A percentile compares a stretch with the other conserved stretches of the same genome.
These are phyloP conservation scores for Didymella arachidicola DNA, from an alignment of 2,329 filamentous ascomycete genomes.

Conservation along the genomic window DNA sequence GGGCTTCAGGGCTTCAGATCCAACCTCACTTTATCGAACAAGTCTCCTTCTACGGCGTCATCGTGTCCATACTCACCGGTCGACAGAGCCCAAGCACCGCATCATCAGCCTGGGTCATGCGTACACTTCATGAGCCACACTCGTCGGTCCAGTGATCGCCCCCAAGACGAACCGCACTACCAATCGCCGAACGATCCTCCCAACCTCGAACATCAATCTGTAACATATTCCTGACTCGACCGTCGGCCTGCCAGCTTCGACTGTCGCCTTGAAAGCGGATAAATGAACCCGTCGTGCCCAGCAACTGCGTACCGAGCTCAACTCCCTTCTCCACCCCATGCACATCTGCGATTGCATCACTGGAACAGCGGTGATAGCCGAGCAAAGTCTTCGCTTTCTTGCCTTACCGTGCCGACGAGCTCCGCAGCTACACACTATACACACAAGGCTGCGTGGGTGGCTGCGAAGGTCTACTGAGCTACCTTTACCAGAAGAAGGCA, in stretches of 20 bases:
- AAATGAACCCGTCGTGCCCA: not conserved
- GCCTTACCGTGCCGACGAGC: not conserved
- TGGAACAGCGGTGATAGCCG: not conserved
- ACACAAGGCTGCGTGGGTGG: not conserved
- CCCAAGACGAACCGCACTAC: not conserved
- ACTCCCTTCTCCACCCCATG: not conserved
- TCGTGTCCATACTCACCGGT: constrained; percentile 30
- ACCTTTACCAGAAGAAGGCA: not conserved
- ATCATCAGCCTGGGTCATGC: constrained; percentile 27
- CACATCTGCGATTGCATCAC: not conserved
- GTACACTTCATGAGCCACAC: constrained; percentile 26
- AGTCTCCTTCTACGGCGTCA: constrained; percentile 3
- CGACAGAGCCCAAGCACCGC: constrained; percentile 22
- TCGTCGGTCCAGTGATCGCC: constrained; percentile 10
- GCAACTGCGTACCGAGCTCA: not conserved
- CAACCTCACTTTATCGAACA: constrained; percentile 12
- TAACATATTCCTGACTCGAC: not conserved
- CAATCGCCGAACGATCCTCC: not conserved
- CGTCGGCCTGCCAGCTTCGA: not conserved
- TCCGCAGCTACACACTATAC: not conserved
- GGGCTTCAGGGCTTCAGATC: constrained; percentile 10
- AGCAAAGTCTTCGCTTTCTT: not conserved
- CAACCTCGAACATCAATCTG: not conserved
- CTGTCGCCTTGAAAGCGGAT: not conserved
- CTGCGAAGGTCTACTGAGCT: not conserved